Percentiles rank a stretch among this genome's conserved stretches.
Evolutionary conservation across 345 rosid species (phyloP).

Genomic region (Cardamine chenopodiifolia): DNA sequence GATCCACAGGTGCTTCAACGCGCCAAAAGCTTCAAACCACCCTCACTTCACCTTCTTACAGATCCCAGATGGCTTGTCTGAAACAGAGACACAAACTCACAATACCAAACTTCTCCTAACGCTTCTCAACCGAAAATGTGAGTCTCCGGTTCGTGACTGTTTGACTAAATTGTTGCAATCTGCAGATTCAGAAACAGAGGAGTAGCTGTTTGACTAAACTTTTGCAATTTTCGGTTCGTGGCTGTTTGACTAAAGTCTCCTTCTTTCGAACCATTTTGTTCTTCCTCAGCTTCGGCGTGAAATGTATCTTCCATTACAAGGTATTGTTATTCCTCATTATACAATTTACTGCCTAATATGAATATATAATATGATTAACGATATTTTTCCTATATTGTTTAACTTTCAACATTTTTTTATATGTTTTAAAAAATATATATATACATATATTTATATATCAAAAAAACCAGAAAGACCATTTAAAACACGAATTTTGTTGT

Average conservation of each 20-base stretch:
- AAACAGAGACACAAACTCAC: constrained; percentile 34
- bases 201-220: constrained; percentile 42
- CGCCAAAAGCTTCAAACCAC: constrained; percentile 36
- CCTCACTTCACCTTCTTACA: constrained; percentile 41
- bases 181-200: constrained; percentile 20
- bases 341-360: background rate
- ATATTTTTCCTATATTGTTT: background rate
- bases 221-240: no score
- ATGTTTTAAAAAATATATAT: no score
- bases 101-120: background rate
- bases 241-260: no score
- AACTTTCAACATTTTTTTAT: no score
- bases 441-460: no score
- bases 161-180: constrained; percentile 39
- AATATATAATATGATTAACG: no score
- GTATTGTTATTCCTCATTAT: background rate
- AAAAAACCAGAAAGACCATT: no score
- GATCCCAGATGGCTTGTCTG: constrained; percentile 40
- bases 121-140: constrained; percentile 11
- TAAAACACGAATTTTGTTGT: no score
- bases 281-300: constrained; percentile 27
- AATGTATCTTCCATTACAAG: constrained; percentile 18
- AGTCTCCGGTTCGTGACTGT: constrained; percentile 26
- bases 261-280: constrained; percentile 33
- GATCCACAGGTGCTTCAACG: constrained; percentile 41